These are phyloP conservation scores for Cladophialophora bantiana DNA, from an alignment of 2,329 filamentous ascomycete species.

Conservation along the genomic window DNA sequence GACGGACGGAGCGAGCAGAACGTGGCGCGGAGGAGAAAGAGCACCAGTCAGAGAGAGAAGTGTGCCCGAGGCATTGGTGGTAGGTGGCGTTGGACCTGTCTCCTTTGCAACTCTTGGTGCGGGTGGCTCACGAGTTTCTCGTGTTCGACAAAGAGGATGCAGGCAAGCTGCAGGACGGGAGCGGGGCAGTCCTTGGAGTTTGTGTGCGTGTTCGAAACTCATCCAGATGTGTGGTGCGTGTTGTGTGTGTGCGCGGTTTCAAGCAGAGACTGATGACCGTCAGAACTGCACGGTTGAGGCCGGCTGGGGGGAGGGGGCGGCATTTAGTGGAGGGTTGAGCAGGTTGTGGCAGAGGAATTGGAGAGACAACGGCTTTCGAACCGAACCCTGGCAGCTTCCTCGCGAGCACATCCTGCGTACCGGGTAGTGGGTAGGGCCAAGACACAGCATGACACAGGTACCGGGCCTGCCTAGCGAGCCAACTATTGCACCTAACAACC, in stretches of 20 bases:
- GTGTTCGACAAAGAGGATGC: constrained; percentile 1
- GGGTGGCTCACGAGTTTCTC: neutral
- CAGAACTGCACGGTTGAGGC: neutral
- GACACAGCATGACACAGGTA: neutral
- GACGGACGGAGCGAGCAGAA: constrained; percentile 6
- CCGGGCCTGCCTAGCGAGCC: neutral
- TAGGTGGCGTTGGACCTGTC: neutral
- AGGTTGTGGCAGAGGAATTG: neutral
- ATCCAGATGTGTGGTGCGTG: neutral
- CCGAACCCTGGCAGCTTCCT: neutral
- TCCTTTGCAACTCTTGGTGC: neutral
- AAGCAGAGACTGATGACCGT: neutral
- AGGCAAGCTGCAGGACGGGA: neutral
- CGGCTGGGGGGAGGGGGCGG: neutral
- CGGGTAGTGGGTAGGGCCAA: too few relatives aligned
- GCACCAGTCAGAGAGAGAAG: neutral
- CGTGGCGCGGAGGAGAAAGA: constrained; percentile 16
- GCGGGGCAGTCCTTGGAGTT: neutral
- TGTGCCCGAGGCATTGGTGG: neutral
- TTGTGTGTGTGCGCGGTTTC: neutral
- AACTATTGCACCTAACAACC: neutral
- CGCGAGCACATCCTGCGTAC: too few relatives aligned
- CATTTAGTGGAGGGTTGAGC: neutral
- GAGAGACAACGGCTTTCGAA: too few relatives aligned
- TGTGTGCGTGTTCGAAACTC: neutral